These are phyloP conservation scores for Aphanocladium album DNA, from an alignment of 2,329 filamentous ascomycete genomes.

Conservation along the genomic window DNA sequence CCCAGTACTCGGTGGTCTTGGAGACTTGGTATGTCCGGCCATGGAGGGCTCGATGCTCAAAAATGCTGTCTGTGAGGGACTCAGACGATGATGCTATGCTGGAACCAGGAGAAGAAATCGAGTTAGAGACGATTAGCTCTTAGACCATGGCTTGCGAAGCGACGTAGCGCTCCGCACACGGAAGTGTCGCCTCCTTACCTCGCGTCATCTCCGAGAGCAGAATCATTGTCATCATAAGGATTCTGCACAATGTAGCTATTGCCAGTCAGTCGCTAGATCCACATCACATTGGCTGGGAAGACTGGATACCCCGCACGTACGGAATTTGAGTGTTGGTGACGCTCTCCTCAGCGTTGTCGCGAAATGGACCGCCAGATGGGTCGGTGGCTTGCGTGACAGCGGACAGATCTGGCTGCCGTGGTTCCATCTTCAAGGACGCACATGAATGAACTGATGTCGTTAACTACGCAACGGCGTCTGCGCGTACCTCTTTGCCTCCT, in stretches of 20 bases:
- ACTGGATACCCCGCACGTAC: not conserved
- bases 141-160: not conserved
- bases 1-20: conserved; percentile 25
- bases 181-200: not conserved
- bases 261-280: not conserved
- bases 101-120: not conserved
- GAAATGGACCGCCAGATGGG: not conserved
- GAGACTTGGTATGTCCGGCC: conserved; percentile 27
- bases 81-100: conserved; percentile 24
- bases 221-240: conserved; percentile 20
- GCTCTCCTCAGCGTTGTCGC: not conserved
- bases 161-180: not conserved
- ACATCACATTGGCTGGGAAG: not conserved
- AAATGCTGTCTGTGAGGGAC: conserved; percentile 28
- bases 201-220: conserved; percentile 19
- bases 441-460: not conserved
- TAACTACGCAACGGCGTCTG: not conserved
- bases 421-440: not conserved
- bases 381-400: not conserved
- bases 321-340: conserved; percentile 9
- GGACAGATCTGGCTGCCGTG: not conserved
- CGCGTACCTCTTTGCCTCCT: not conserved
- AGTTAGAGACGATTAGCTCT: not conserved
- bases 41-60: conserved; percentile 28
- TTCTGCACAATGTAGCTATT: not conserved